A percentile compares a stretch with the other conserved stretches of the same genome.
These are phyloP conservation scores for Ganoderma lucidum DNA, from an alignment of 1,284 basidiomycete species.

Conservation along the genomic window DNA sequence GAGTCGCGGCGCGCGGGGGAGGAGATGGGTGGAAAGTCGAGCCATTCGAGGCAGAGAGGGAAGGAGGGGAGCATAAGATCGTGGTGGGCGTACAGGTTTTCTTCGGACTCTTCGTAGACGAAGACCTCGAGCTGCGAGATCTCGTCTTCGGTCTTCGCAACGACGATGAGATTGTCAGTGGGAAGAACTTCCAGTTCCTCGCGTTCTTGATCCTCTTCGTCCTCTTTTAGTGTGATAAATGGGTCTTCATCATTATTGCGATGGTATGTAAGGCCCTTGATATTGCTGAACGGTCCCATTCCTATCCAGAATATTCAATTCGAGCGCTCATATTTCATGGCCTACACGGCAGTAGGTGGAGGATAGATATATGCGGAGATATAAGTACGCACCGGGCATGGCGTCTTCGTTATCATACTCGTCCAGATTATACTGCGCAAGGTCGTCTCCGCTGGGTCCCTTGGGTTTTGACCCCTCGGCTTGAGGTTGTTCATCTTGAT, in stretches of 20 bases:
- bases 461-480: conserved; percentile 49
- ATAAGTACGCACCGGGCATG: conserved; percentile 57
- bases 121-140: conserved; percentile 96
- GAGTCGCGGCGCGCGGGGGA: conserved; percentile 48
- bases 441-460: conserved; percentile 71
- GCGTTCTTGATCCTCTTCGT: conserved; percentile 85
- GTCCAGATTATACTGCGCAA: conserved; percentile 94
- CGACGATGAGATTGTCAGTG: conserved; percentile 92
- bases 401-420: conserved; percentile 90
- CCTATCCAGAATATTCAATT: conserved; percentile 49
- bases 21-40: conserved; percentile 87
- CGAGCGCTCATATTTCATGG: background rate
- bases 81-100: conserved; percentile 97
- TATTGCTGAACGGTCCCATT: conserved; percentile 92
- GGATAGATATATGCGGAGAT: conserved; percentile 16
- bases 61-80: conserved; percentile 98
- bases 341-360: too few relatives aligned
- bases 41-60: conserved; percentile 99
- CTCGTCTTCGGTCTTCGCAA: conserved; percentile 97
- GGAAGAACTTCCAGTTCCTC: conserved; percentile 92
- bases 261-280: conserved; percentile 95
- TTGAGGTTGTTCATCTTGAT: conserved; percentile 39
- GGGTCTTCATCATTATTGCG: conserved; percentile 95
- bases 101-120: conserved; percentile 91
- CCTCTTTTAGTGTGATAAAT: conserved; percentile 95